phyloP scores from a whole-genome alignment of 129 eudicot species.

The Deinandra increscens region DNA sequence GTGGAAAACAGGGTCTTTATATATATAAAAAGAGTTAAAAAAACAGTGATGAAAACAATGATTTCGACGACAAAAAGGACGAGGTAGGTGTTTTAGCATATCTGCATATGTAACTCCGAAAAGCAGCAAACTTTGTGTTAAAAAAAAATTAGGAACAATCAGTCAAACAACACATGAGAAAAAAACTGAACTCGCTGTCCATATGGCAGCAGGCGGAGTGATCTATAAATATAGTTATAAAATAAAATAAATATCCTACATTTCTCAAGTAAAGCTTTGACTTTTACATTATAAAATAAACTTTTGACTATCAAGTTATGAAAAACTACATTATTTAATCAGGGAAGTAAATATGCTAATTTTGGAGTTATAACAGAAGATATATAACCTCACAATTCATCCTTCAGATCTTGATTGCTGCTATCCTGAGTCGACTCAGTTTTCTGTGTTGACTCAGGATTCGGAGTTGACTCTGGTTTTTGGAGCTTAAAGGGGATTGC shows the following conservation, averaged over 20 bases:
- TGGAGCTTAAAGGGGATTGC: constrained; percentile 74
- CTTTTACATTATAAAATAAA: constrained; percentile 16
- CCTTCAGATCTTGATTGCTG: constrained; percentile 44
- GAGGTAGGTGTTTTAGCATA: not conserved
- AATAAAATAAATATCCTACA: constrained; percentile 19
- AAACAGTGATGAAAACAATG: constrained; percentile 34
- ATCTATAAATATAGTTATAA: constrained; percentile 4
- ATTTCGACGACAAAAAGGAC: constrained; percentile 9
- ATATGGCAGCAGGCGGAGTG: not conserved
- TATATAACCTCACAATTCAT: constrained; percentile 38
- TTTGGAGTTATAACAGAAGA: constrained; percentile 20
- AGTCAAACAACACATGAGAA: constrained; percentile 21
- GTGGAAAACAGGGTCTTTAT: constrained; percentile 2
- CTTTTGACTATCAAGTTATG: not conserved
- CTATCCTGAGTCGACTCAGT: constrained; percentile 18
- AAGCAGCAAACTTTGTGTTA: constrained; percentile 12
- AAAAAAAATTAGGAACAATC: constrained; percentile 15
- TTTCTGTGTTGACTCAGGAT: constrained; percentile 32
- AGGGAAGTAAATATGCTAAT: constrained; percentile 21
- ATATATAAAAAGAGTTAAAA: not conserved
- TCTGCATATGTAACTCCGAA: constrained; percentile 20
- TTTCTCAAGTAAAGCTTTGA: constrained; percentile 21
- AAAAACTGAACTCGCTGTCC: constrained; percentile 15
- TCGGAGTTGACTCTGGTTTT: constrained; percentile 45
- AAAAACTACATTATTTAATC: constrained; percentile 18